A percentile compares a stretch with the other conserved stretches of the same genome.
phyloP scores from a whole-genome alignment of 352 stramenopile genomes.

The Albugo laibachii region DNA sequence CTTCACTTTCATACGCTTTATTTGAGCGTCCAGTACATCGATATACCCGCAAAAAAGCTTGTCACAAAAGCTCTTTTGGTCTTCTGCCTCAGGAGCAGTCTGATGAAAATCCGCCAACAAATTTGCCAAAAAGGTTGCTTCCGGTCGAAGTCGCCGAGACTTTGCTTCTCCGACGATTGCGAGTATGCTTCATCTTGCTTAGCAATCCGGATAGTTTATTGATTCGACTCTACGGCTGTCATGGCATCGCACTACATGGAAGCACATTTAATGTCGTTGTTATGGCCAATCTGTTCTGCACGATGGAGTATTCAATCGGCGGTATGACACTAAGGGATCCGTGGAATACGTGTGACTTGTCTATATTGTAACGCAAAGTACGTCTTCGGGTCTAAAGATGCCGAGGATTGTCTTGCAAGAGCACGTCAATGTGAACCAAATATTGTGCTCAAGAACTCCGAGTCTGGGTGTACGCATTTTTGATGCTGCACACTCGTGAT shows the following conservation, averaged over 20 bases:
- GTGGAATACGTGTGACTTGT: constrained; percentile 71
- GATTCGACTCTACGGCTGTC: constrained; percentile 68
- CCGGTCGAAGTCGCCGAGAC: constrained; percentile 37
- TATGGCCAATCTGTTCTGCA: constrained; percentile 76
- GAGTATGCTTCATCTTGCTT: constrained; percentile 54
- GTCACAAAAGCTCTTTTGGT: constrained; percentile 54
- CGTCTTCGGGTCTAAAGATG: constrained; percentile 62
- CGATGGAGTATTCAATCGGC: constrained; percentile 65
- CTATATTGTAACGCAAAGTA: constrained; percentile 78
- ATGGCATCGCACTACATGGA: constrained; percentile 66
- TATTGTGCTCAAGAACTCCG: constrained; percentile 74
- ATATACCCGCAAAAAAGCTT: constrained; percentile 60
- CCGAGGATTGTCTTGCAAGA: constrained; percentile 48
- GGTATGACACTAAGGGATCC: constrained; percentile 77
- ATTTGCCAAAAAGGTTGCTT: constrained; percentile 54
- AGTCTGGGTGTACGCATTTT: too few relatives aligned
- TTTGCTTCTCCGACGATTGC: constrained; percentile 20
- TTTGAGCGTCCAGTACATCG: constrained; percentile 37
- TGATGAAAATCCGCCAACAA: constrained; percentile 61
- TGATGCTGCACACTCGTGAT: too few relatives aligned
- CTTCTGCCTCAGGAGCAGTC: constrained; percentile 37
- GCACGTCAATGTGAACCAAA: constrained; percentile 70
- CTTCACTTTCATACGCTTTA: constrained; percentile 28
- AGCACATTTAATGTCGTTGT: constrained; percentile 82
- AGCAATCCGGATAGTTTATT: constrained; percentile 67